phyloP scores from a whole-genome alignment of 202 grass and related monocot species.

The Panicum hallii region DNA sequence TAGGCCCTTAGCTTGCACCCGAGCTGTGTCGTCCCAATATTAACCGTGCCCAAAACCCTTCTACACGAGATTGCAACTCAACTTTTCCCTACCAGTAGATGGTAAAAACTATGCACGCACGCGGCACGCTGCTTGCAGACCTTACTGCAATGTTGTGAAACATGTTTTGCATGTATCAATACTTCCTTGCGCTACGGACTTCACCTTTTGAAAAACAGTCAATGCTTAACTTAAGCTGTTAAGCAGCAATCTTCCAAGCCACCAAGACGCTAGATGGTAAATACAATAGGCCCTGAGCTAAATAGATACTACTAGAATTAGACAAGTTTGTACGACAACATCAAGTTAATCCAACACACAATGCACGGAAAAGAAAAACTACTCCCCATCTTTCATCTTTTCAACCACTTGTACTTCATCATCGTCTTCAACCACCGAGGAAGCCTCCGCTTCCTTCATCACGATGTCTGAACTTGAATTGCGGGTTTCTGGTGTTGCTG shows the following conservation, averaged over 20 bases:
- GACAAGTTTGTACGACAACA: constrained; percentile 15
- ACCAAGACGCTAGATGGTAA: background rate
- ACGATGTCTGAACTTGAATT: constrained; percentile 56
- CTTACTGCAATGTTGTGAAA: no score
- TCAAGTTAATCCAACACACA: background rate
- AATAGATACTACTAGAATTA: constrained; percentile 17
- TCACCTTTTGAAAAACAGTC: background rate
- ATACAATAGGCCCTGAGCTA: background rate
- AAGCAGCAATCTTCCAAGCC: background rate
- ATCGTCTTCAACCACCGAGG: constrained; percentile 17
- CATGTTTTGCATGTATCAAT: background rate
- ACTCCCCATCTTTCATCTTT: constrained; percentile 41
- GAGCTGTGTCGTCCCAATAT: no score
- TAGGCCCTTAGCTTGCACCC: no score
- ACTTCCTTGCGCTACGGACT: background rate
- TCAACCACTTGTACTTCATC: constrained; percentile 46
- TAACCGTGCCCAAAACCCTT: no score
- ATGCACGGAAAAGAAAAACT: background rate
- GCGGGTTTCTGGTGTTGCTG: constrained; percentile 31
- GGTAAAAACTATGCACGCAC: no score
- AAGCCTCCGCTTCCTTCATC: constrained; percentile 54
- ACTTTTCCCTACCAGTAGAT: no score
- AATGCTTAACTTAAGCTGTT: no score
- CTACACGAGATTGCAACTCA: no score
- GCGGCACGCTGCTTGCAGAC: no score